Base-by-base conservation (phyloP, 2,329 filamentous ascomycete genomes). In the Setomelanomma holmii region DNA sequence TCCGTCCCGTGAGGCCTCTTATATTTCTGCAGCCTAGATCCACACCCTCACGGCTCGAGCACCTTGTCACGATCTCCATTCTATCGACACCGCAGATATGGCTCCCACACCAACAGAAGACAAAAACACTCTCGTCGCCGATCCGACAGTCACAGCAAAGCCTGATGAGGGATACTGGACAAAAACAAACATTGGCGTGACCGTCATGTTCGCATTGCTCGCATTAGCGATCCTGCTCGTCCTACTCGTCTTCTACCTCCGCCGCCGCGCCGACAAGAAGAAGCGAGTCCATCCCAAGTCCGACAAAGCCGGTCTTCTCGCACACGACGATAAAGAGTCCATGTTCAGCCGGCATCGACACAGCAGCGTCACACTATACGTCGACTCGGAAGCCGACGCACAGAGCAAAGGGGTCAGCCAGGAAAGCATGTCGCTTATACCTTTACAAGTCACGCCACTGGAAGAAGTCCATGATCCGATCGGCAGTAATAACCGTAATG, bases 301-400 rank as follows among this genome's bases (percentile, higher is more conserved):
- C 21, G 64, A 65, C 20, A 66, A 65, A 38, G 54, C 55, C 36
- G 59, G 60, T 10, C 64, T 73, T 4, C 58, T 73, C 35, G 58
- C 53, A 7, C 58, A 69, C 40, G 65, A 69, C 40, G 67, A 72
- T 51, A 71, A 67, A 34, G 61, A 58, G 12, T 67, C 45, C 60
- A 72, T 73, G 71, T 73, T 72, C 63, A 70, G 62, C 36, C 60
- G 64, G 5, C 51, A 68, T 10, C 53, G 66, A n/a, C 55, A 50
- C 20, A 64, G 63, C 46, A 72, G 66, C 43, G 58, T 73, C 7
- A 66, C 62, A 0, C 45, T 73, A 10, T 72, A 70, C 34, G 59
- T 73, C 42, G 64, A 71, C 49, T 50, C 58, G 4, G 58, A 67
- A 34, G 40, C 46, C 12, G 56, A 67, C 2, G 55, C 51, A 10